phyloP scores from a whole-genome alignment of 176 grass and related monocot genomes.

The Eleusine coracana region DNA sequence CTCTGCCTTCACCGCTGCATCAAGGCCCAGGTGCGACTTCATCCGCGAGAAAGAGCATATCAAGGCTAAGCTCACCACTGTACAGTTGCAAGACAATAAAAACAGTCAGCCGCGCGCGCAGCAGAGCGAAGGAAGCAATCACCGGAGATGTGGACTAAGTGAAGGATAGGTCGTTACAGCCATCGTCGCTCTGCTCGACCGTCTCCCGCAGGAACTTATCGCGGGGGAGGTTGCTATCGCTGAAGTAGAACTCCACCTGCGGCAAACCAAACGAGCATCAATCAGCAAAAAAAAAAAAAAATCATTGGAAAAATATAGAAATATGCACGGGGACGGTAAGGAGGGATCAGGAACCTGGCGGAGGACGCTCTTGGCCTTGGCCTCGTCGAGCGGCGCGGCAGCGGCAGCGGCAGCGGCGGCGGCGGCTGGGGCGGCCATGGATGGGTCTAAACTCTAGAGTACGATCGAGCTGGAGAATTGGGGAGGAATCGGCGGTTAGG shows the following conservation, averaged over 20 bases:
- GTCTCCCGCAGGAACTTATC: slow-evolving; percentile 69
- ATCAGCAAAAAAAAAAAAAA: background rate
- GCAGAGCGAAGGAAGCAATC: background rate
- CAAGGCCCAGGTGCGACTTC: slow-evolving; percentile 60
- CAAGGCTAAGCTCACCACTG: slow-evolving; percentile 82
- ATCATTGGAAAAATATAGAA: background rate
- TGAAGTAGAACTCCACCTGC: slow-evolving; percentile 87
- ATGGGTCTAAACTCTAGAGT: slow-evolving; percentile 7
- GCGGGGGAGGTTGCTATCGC: slow-evolving; percentile 76
- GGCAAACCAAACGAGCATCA: background rate
- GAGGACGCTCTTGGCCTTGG: slow-evolving; percentile 62
- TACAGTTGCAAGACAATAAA: background rate
- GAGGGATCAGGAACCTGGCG: slow-evolving; percentile 45
- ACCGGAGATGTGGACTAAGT: background rate
- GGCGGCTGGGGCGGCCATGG: slow-evolving; percentile 44
- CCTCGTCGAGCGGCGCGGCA: slow-evolving; percentile 47
- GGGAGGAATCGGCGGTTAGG: slow-evolving; percentile 11
- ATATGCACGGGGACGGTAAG: background rate
- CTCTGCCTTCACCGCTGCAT: slow-evolving; percentile 48
- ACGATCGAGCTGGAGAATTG: background rate
- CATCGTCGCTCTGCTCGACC: slow-evolving; percentile 65
- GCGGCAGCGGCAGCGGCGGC: background rate
- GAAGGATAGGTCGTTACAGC: slow-evolving; percentile 48
- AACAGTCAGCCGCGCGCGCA: background rate
- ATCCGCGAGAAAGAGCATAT: slow-evolving; percentile 79